These are phyloP conservation scores for Fusarium stilboides DNA, from an alignment of 2,329 filamentous ascomycete species.

Conservation along the genomic window DNA sequence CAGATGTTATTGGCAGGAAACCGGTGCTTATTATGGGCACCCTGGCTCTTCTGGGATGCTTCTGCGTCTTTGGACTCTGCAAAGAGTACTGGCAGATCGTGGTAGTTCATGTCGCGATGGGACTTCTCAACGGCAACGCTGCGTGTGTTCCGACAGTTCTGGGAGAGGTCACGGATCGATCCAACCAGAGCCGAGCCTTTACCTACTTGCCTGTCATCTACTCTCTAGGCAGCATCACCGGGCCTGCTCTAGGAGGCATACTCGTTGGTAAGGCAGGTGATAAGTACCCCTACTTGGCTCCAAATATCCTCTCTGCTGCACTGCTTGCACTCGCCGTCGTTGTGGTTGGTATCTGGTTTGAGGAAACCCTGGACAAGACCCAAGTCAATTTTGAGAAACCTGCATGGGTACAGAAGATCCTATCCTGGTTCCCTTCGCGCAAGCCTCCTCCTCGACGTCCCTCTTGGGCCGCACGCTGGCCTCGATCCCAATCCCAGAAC, in stretches of 20 bases:
- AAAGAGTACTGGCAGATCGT: constrained; percentile 86
- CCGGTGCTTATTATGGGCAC: constrained; percentile 85
- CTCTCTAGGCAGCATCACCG: constrained; percentile 92
- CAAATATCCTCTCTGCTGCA: constrained; percentile 83
- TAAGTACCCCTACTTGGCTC: constrained; percentile 85
- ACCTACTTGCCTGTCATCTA: constrained; percentile 98
- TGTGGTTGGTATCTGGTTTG: constrained; percentile 83
- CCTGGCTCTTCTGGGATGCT: constrained; percentile 84
- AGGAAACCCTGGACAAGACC: constrained; percentile 76
- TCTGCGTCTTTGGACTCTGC: constrained; percentile 90
- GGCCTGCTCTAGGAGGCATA: constrained; percentile 90
- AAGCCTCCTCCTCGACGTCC: constrained; percentile 45
- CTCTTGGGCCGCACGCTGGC: constrained; percentile 60
- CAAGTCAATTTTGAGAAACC: constrained; percentile 52
- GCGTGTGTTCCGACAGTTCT: constrained; percentile 94
- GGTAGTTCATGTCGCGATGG: constrained; percentile 90
- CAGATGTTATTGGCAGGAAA: constrained; percentile 80
- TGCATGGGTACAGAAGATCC: constrained; percentile 53
- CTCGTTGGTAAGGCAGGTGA: constrained; percentile 76
- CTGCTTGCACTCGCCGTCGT: constrained; percentile 81
- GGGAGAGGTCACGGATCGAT: constrained; percentile 94
- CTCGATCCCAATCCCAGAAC: constrained; percentile 46
- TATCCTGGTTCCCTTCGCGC: constrained; percentile 48
- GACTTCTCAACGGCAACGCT: constrained; percentile 93
- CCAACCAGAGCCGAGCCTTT: constrained; percentile 94